Conservation (phyloP, 1,284 basidiomycete species). For the Cryptococcus sp. region DNA sequence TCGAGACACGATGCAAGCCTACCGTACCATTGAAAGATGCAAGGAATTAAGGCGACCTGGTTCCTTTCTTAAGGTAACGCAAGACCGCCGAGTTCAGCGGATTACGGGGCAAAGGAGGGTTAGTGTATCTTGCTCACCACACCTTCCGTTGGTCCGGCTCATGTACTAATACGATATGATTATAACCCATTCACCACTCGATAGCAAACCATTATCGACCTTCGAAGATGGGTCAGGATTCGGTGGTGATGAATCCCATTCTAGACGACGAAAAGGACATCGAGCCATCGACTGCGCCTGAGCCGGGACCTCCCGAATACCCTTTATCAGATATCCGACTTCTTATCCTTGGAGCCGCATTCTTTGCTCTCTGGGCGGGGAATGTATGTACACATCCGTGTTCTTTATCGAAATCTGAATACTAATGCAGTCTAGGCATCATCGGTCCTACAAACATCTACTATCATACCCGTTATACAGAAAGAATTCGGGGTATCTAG, state of each 20-base stretch:
- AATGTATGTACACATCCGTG: not conserved
- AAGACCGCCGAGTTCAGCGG: too few relatives aligned
- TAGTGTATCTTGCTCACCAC: too few relatives aligned
- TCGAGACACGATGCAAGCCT: too few relatives aligned
- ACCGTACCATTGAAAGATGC: too few relatives aligned
- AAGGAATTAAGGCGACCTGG: too few relatives aligned
- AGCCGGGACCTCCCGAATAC: not conserved
- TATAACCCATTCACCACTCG: too few relatives aligned
- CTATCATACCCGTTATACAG: not conserved
- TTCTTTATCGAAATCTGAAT: not conserved
- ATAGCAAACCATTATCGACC: too few relatives aligned
- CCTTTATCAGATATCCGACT: not conserved
- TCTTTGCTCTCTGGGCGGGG: not conserved
- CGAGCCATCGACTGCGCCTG: not conserved
- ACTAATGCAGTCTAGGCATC: not conserved
- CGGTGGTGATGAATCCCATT: not conserved
- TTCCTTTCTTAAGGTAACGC: too few relatives aligned
- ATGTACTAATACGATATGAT: too few relatives aligned
- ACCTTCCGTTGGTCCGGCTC: too few relatives aligned
- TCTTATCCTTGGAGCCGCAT: not conserved
- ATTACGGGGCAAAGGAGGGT: too few relatives aligned
- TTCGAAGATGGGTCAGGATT: too few relatives aligned
- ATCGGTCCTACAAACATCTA: not conserved
- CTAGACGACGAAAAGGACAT: not conserved
- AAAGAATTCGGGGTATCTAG: not conserved